phyloP scores from a whole-genome alignment of 129 eudicot genomes.

The Heracleum sosnowskyi region DNA sequence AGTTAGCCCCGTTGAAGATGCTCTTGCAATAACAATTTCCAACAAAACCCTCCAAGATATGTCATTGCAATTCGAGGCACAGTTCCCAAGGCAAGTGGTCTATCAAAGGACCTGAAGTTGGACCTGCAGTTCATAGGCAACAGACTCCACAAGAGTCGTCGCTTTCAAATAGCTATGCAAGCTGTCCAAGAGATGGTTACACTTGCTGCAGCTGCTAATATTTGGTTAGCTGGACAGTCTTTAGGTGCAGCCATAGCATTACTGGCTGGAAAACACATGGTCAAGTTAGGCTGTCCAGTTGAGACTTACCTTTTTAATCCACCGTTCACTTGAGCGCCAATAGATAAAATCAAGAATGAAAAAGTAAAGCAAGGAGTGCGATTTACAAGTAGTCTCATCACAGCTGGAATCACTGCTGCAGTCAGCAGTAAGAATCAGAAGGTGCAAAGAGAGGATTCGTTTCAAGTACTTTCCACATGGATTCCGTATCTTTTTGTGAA shows the following conservation, averaged over 20 bases:
- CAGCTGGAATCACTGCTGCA: conserved; percentile 50
- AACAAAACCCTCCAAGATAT: conserved; percentile 37
- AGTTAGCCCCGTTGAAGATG: no score
- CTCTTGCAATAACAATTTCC: conserved; percentile 24
- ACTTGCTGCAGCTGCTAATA: conserved; percentile 25
- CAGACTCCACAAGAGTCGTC: conserved; percentile 30
- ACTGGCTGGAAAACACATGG: conserved; percentile 50
- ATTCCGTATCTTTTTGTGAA: conserved; percentile 55
- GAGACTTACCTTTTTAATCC: conserved; percentile 82
- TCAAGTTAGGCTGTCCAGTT: conserved; percentile 19
- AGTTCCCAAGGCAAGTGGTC: conserved; percentile 22
- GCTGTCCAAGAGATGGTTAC: conserved; percentile 23
- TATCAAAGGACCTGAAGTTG: conserved; percentile 35
- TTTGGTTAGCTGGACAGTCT: conserved; percentile 93
- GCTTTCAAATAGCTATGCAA: conserved; percentile 28
- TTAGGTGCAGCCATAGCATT: conserved; percentile 63
- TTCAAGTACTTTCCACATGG: conserved; percentile 43
- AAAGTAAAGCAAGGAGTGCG: conserved; percentile 49
- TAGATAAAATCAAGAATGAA: conserved; percentile 40
- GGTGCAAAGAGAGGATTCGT: conserved; percentile 28
- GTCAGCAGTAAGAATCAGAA: conserved; percentile 13
- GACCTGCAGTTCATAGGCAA: conserved; percentile 31
- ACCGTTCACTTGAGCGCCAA: conserved; percentile 45
- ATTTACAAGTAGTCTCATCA: conserved; percentile 32
- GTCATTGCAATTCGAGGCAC: conserved; percentile 74